A percentile compares a stretch with the other conserved stretches of the same genome.
These are phyloP conservation scores for Amaranthus tricolor DNA, from an alignment of 179 eudicot genomes.

Conservation along the genomic window DNA sequence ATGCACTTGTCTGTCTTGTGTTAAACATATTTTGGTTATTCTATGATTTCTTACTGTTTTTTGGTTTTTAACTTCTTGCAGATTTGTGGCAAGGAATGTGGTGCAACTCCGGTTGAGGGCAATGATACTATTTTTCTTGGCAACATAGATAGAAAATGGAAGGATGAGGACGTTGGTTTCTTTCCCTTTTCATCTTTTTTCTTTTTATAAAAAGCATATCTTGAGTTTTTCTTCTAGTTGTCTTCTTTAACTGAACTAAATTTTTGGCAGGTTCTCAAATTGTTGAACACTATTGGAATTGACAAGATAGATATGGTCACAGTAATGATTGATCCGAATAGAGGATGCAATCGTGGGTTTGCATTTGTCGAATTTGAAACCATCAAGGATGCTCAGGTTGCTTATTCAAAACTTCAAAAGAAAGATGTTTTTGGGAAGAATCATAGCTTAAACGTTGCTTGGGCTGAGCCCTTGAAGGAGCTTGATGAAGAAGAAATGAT, in stretches of 20 bases:
- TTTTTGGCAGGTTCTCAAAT: slow-evolving; percentile 37
- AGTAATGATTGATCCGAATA: slow-evolving; percentile 51
- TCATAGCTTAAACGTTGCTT: slow-evolving; percentile 46
- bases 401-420: slow-evolving; percentile 56
- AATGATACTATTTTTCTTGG: slow-evolving; percentile 68
- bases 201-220: neutral
- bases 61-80: slow-evolving; percentile 19
- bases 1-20: neutral
- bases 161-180: slow-evolving; percentile 53
- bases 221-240: neutral
- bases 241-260: slow-evolving; percentile 13
- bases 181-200: neutral
- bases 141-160: slow-evolving; percentile 65
- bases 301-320: slow-evolving; percentile 56
- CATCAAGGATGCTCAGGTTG: slow-evolving; percentile 53
- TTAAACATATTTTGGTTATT: neutral
- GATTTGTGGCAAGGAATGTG: slow-evolving; percentile 66
- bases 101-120: slow-evolving; percentile 52
- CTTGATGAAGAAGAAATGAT: slow-evolving; percentile 56
- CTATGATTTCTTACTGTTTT: neutral
- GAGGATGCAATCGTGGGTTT: slow-evolving; percentile 59
- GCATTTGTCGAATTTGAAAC: slow-evolving; percentile 72
- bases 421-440: slow-evolving; percentile 42
- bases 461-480: slow-evolving; percentile 69
- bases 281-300: slow-evolving; percentile 49